Evolutionary conservation across 1,139 yeast species (phyloP), one percentile per base, ranked within the genome.

Genomic region (Suhomyces yuchorum): DNA sequence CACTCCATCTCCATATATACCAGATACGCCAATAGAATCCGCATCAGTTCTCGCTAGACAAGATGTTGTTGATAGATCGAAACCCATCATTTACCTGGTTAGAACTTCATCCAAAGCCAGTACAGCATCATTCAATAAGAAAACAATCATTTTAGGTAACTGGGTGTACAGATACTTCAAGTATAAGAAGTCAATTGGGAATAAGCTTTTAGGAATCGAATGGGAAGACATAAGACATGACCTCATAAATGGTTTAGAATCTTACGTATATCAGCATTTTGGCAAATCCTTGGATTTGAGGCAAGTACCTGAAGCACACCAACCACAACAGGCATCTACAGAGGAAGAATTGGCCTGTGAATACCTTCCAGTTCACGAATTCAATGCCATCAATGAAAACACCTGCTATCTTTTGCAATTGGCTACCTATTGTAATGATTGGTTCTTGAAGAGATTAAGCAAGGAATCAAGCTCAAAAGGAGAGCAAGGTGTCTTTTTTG

Each of bases 181-280:
- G 47, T 72, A 72, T 51, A 74, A 71, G 47, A 73, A 71, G 51
- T 60, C 70, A 3, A 61, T 66, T n/a, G 67, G 68, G 2, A 71
- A 70, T 56, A 74, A 74, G 24, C 56, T 74, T 18, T 51, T 73
- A 24, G 77, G 72, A 1, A 69, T 75, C 56, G 79, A 73, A 57
- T 75, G 78, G 79, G 79, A 75, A 50, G 76, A 71, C 46, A 68
- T 75, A 37, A 59, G 79, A 33, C 65, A 68, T 46, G 80, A 75
- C 39, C 56, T 74, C 38, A 54, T 68, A 3, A 63, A 65, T 49
- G 78, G 78, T 2, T 56, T 73, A 15, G 80, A 75, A 50, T 59
- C 62, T 9, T 63, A 64, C 42, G 47, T 70, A 36, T 72, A 73
- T 55, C 65, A 65, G 43, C 68, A 63, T 40, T 63, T 65, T 48